These are phyloP conservation scores for Termitomyces sp. DNA, from an alignment of 768 basidiomycete genomes.

Conservation along the genomic window DNA sequence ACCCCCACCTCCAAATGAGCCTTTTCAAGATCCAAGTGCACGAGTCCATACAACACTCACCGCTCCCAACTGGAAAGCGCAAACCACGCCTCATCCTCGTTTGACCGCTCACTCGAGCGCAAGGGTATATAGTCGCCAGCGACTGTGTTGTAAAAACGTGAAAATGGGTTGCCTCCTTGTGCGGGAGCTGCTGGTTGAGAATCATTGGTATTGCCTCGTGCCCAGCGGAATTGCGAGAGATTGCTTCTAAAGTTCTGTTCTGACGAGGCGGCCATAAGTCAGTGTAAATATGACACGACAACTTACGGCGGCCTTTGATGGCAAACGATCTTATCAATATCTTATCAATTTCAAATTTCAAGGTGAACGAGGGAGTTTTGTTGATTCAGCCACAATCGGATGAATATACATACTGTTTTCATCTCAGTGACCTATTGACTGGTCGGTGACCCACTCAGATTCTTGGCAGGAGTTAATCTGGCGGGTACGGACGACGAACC, in stretches of 20 bases:
- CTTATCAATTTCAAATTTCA: neutral
- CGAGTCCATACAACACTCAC: conserved; percentile 27
- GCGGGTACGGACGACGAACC: neutral
- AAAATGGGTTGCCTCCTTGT: conserved; percentile 59
- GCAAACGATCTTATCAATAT: neutral
- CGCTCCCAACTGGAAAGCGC: conserved; percentile 92
- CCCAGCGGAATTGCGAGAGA: conserved; percentile 86
- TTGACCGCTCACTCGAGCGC: conserved; percentile 71
- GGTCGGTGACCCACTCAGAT: neutral
- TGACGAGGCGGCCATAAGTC: conserved; percentile 20
- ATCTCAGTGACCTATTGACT: too few relatives aligned
- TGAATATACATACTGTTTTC: neutral
- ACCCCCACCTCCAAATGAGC: conserved; percentile 1
- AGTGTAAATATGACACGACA: conserved; percentile 13
- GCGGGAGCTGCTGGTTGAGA: conserved; percentile 30
- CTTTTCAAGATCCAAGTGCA: too few relatives aligned
- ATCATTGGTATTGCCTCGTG: conserved; percentile 65
- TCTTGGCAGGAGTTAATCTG: too few relatives aligned
- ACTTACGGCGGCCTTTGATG: neutral
- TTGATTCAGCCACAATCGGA: too few relatives aligned
- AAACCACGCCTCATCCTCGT: conserved; percentile 96
- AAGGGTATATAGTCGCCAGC: conserved; percentile 88
- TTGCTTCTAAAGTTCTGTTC: conserved; percentile 72
- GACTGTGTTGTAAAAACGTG: conserved; percentile 81
- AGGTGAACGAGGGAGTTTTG: too few relatives aligned